Base-by-base conservation (phyloP, 2,329 filamentous ascomycete genomes). In the Monilinia vaccinii-corymbosi region DNA sequence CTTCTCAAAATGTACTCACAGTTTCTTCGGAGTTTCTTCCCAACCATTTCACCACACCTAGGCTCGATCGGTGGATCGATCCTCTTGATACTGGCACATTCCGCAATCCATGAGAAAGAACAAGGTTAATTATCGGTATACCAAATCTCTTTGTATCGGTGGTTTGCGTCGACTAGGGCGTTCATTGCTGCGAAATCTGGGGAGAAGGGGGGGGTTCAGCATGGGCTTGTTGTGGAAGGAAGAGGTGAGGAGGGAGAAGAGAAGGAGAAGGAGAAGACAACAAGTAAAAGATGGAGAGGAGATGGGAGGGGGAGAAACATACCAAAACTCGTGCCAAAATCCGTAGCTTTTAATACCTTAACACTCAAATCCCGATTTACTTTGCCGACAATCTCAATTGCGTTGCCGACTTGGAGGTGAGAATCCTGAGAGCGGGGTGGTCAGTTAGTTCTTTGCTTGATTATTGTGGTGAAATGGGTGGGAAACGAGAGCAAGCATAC, bases 121-220 rank as follows among this genome's bases (percentile, higher is more conserved):
- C 4, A 11, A 36, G 9, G 31, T 18, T 53, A 62, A 21, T 44
- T 23, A 23, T 63, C 63, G 31, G 36, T 31, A 53, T 89, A 91
- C 72, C 97, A 97, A 56, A 97, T 87, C 63, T 84, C 78, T 70
- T 87, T 89, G 71, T 91, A 84, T 53, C 85, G 82, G 75, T 97
- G 92, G 38, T 91, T 94, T 40, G 85, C 86, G 61, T 97, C 89
- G 18, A 96, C 92, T 3, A 97, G 88, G 0, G 87, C 83, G 60
- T 89, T 85, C 62, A 85, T 87, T 38, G 90, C 81, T 57, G 79
- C 80, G 73, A 88, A 89, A 75, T 97, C 64, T 55, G 14, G 4
- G 34, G 42, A 18, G 34, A 31, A 45, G n/a, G 21, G 46, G 11
- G 5, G 11, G 42, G n/a, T n/a, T 45, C 23, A 11, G n/a, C 11